These are phyloP conservation scores for Aspergillus sclerotialis DNA, from an alignment of 2,329 filamentous ascomycete genomes.

Conservation along the genomic window DNA sequence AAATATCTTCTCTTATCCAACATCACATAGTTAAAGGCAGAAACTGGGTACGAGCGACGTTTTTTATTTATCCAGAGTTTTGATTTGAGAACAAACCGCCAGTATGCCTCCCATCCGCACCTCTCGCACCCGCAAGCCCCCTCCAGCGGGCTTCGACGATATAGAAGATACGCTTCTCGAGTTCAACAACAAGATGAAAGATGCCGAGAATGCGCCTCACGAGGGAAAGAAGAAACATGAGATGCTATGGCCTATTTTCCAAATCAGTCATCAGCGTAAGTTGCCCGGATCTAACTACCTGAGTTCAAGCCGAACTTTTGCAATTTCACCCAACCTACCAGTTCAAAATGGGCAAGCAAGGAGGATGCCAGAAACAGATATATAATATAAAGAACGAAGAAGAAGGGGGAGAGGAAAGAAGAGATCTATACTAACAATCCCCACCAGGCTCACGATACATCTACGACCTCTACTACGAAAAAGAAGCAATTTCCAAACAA, in stretches of 20 bases:
- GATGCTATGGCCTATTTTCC: conserved; percentile 93
- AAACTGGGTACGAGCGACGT: not conserved
- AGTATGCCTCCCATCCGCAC: conserved; percentile 58
- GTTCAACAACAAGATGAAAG: conserved; percentile 63
- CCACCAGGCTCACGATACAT: conserved; percentile 67
- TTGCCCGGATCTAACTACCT: too few species aligned
- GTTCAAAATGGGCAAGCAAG: too few species aligned
- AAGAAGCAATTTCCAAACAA: conserved; percentile 86
- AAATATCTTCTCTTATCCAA: too few species aligned
- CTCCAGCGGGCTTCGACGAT: conserved; percentile 61
- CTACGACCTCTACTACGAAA: conserved; percentile 96
- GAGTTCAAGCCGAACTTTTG: too few species aligned
- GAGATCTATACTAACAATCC: conserved; percentile 2
- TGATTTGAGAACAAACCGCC: too few species aligned
- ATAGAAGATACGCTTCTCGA: conserved; percentile 63
- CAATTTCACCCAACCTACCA: too few species aligned
- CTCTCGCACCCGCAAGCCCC: conserved; percentile 55
- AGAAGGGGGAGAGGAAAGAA: not conserved
- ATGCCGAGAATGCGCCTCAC: conserved; percentile 79
- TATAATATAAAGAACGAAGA: too few species aligned
- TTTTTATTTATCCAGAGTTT: not conserved
- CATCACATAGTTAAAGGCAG: too few species aligned
- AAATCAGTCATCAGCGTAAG: conserved; percentile 87
- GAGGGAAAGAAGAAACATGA: conserved; percentile 80
- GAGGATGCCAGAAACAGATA: too few species aligned